Base-by-base conservation (phyloP, 2,329 filamentous ascomycete species). In the Sporothrix pseudoabietina region DNA sequence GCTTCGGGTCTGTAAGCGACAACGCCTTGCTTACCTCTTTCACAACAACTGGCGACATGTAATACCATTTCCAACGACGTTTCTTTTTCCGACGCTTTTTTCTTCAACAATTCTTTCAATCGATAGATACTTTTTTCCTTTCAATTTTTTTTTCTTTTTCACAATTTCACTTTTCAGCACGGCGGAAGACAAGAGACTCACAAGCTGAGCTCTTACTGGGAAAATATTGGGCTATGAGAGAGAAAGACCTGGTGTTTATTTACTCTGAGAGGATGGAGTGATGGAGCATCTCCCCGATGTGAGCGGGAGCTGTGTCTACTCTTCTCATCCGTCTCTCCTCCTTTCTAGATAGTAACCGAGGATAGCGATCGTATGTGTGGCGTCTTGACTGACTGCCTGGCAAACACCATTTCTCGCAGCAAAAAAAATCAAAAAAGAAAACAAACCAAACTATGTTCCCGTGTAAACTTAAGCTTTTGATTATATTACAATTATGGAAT, bases 1-100 rank as follows among this genome's bases (percentile, higher is more conserved):
- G 80, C 79, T 35, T 78, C 79, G 54, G 83, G 82, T 71, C 69
- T 82, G 74, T 85, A 80, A 80, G 19, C 0, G 7, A 6, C 14
- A 0, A 6, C 10, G 12, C 19, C 52, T 4, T 1, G n/a, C 4
- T 5, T 7, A 54, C 44, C 6, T 35, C 35, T 47, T 12, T 52
- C 32, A 32, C 44, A 3, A 19, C 41, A 32, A 30, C 44, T 52
- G 26, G 35, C 44, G 65, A 69, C 65, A 32, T n/a, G n/a, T 35
- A 39, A 63, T n/a, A 39, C 2, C 32, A n/a, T 44, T 41, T 49
- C 8, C n/a, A 30, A 26, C 63, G 14, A 12, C 22, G n/a, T 39
- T 32, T 26, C 19, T 39, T 19, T 55, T 55, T 30, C 26, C 63
- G 14, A 12, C 22, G n/a, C n/a, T 32, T 26, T 8, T 14, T 32